Percentiles rank a stretch among this genome's conserved stretches.
These are phyloP conservation scores for Solanum arcanum DNA, from an alignment of 257 asterid species.

Conservation along the genomic window DNA sequence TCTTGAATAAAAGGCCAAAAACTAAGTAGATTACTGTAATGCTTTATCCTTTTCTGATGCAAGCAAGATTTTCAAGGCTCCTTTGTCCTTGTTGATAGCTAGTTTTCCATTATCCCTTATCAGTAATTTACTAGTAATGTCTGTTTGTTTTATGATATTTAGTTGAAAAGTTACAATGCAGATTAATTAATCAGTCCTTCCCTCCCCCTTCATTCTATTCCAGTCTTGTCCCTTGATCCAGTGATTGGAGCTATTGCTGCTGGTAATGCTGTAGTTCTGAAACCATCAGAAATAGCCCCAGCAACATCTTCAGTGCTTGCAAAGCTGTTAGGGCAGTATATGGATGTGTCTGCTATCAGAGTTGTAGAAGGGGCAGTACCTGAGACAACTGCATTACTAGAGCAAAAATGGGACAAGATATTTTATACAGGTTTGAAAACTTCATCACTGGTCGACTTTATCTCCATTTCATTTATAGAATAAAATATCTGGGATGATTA, in stretches of 20 bases:
- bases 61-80: not conserved
- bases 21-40: not conserved
- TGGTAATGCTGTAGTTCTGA: slow-evolving; percentile 75
- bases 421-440: not conserved
- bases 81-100: not conserved
- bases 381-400: slow-evolving; percentile 45
- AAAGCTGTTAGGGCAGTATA: slow-evolving; percentile 47
- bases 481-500: not conserved
- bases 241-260: slow-evolving; percentile 90
- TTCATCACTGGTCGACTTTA: not conserved
- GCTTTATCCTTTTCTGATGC: not conserved
- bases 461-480: not conserved
- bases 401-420: slow-evolving; percentile 67
- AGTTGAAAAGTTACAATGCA: not conserved
- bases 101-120: not conserved
- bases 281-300: slow-evolving; percentile 44
- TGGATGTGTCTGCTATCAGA: slow-evolving; percentile 65
- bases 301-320: slow-evolving; percentile 59
- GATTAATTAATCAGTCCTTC: not conserved
- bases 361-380: slow-evolving; percentile 62
- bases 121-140: not conserved
- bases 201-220: not conserved
- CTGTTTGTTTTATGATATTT: not conserved
- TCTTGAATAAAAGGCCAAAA: not conserved
- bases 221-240: slow-evolving; percentile 71